phyloP scores from a whole-genome alignment of 2,329 filamentous ascomycete species.

The Phaeophleospora eucalypticola region DNA sequence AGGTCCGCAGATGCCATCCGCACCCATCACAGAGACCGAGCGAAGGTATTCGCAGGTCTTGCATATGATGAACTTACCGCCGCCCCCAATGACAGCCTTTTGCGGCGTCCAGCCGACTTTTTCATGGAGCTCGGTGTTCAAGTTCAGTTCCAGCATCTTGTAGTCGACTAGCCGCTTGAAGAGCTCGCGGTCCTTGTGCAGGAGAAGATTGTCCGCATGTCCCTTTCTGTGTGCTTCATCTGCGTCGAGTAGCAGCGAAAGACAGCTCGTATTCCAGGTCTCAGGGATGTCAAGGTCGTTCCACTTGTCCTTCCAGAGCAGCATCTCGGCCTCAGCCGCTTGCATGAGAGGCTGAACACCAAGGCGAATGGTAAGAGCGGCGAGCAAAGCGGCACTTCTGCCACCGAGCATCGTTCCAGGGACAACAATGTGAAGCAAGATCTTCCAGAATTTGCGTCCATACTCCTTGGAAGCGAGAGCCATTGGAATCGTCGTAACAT shows the following conservation, averaged over 20 bases:
- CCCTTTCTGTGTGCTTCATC: constrained; percentile 6
- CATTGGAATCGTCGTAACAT: constrained; percentile 10
- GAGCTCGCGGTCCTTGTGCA: constrained; percentile 3
- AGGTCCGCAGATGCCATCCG: constrained; percentile 7
- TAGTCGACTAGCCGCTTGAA: constrained; percentile 15
- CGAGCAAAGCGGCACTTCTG: constrained; percentile 9
- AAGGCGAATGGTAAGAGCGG: constrained; percentile 11
- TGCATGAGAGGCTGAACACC: constrained; percentile 8
- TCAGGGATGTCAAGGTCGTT: constrained; percentile 14
- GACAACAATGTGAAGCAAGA: constrained; percentile 16
- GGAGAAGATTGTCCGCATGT: constrained; percentile 2
- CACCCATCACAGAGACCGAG: constrained; percentile 13
- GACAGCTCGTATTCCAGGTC: constrained; percentile 14
- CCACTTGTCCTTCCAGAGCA: constrained; percentile 9
- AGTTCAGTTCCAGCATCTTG: constrained; percentile 15
- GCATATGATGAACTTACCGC: constrained; percentile 9
- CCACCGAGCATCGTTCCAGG: constrained; percentile 13
- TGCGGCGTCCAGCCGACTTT: constrained; percentile 10
- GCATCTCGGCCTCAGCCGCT: constrained; percentile 9
- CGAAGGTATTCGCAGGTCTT: constrained; percentile 10
- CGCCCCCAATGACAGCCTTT: constrained; percentile 5
- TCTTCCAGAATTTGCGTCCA: constrained; percentile 10
- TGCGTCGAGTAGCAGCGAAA: constrained; percentile 13
- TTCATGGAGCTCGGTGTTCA: constrained; percentile 9
- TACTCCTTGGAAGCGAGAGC: constrained; percentile 9